Base-by-base conservation (phyloP, 352 stramenopile genomes). In the Thraustotheca clavata region DNA sequence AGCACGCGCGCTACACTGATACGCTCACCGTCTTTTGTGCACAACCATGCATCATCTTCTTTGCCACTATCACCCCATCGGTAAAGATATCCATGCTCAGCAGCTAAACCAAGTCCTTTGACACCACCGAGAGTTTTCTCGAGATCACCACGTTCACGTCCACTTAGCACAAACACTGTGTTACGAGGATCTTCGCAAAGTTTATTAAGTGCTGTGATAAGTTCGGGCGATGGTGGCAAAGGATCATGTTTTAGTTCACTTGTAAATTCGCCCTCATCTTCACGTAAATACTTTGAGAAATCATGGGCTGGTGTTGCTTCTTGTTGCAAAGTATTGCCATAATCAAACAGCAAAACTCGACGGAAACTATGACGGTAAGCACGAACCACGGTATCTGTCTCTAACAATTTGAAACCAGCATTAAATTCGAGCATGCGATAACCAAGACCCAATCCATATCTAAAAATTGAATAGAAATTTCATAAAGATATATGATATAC, bases 11-110 rank as follows among this genome's bases (percentile, higher is more conserved):
- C n/a, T n/a, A n/a, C n/a, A n/a, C n/a, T n/a, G n/a, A n/a, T n/a
- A n/a, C n/a, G n/a, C n/a, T n/a, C n/a, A n/a, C n/a, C n/a, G 68
- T 94, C 79, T 68, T 90, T 94, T 38, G 80, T 91, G 66, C 77
- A 95, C 52, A 91, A 68, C 80, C 83, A 92, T 29, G 88, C 76
- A 33, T 87, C 78, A 62, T 85, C 73, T 22, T 75, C 67, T 26
- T 79, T 63, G 34, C 71, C 68, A n/a, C 65, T 50, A 43, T 76
- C 76, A 16, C 81, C 87, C 92, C 91, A 98, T 46, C 96, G 98
- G 73, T 99, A 99, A 73, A 98, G 93, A 78, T 98, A 99, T 9
- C 97, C 97, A 73, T 99, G 96, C 73, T 99, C 97, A 22, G 96
- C 96, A 4, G 94, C 96, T 32, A 99, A 75, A 41, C 96, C 96